Evolutionary conservation across 805 yeast genomes (phyloP).

Genomic region (Spathaspora passalidarum): DNA sequence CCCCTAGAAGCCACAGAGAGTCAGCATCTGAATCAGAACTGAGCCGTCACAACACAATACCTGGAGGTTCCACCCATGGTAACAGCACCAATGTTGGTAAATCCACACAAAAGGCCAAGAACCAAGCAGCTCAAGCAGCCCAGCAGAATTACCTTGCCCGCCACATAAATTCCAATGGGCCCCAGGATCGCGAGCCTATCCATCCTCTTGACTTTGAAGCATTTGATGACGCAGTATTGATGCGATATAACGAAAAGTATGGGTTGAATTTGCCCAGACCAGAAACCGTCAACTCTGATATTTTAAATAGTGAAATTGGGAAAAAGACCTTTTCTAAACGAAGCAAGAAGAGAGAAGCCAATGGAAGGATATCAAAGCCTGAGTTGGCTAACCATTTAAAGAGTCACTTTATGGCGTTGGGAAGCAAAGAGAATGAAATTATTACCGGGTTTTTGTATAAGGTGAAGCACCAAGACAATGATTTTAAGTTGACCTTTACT

Average conservation of each 20-base stretch:
- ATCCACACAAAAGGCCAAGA: conserved; percentile 39
- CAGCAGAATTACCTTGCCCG: conserved; percentile 66
- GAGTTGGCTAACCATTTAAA: conserved; percentile 61
- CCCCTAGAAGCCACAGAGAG: conserved; percentile 22
- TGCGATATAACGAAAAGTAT: conserved; percentile 65
- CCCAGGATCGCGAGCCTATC: conserved; percentile 47
- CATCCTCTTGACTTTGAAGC: conserved; percentile 69
- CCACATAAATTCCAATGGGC: conserved; percentile 74
- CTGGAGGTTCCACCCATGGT: conserved; percentile 1
- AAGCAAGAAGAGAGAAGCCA: conserved; percentile 21
- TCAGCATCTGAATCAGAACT: conserved; percentile 36
- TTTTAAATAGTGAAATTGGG: conserved; percentile 72
- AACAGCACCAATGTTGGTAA: conserved; percentile 2
- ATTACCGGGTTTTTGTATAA: conserved; percentile 87
- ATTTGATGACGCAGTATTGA: conserved; percentile 59
- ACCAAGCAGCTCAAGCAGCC: conserved; percentile 62
- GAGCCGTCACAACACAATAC: conserved; percentile 12
- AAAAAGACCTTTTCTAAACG: conserved; percentile 49
- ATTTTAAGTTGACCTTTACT: conserved; percentile 40
- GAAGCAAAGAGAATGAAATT: conserved; percentile 77
- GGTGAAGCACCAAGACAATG: conserved; percentile 64
- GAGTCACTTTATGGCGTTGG: conserved; percentile 59
- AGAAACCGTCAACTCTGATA: conserved; percentile 64
- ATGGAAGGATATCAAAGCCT: conserved; percentile 50
- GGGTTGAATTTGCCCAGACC: conserved; percentile 55